Base-by-base conservation (phyloP, 768 basidiomycete genomes). In the Suillus variegatus region DNA sequence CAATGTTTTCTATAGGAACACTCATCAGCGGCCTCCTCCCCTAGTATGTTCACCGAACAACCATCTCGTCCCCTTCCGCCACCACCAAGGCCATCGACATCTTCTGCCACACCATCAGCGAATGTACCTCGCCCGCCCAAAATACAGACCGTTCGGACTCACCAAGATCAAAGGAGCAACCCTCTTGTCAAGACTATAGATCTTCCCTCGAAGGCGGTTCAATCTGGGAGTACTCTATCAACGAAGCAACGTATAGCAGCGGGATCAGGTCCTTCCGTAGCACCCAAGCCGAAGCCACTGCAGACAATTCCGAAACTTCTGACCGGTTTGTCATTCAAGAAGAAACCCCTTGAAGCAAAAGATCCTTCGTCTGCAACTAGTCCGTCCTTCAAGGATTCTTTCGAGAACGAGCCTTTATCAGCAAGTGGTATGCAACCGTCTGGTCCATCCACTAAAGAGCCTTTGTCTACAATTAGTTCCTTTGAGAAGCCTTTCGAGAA, bases 231-330 rank as follows among this genome's bases (percentile, higher is more conserved):
- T 64, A 78, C 79, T 12, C 78, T 87, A 36, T 76, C 80, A 43
- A 87, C 85, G 2, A 87, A 87, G 69, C 82, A 85, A 61, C 79
- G 84, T 7, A 70, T 87, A 6, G 77, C 79, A 32, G 78, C 80
- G 51, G 77, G 76, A 12, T 60, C 58, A 20, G 81, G 83, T 16
- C 71, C 80, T 28, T 76, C 72, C 10, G 79, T 77, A 25, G 68
- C 54, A 28, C 58, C 73, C 14, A 67, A 67, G 3, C 80, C 84
- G 0, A 86, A 79, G 68, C 73, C 75, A 1, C 73, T 76, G 57
- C 68, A 38, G 16, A 16, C 61, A 32, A 68, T 69, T n/a, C 70
- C 70, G 61, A 77, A 68, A 46, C 61, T 72, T 12, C 62, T 79
- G 51, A 67, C 72, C 56, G 61, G 71, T n/a, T 73, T 84, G 12